Base-by-base conservation (phyloP, 441 rosid species). In the Gossypium gossypioides region DNA sequence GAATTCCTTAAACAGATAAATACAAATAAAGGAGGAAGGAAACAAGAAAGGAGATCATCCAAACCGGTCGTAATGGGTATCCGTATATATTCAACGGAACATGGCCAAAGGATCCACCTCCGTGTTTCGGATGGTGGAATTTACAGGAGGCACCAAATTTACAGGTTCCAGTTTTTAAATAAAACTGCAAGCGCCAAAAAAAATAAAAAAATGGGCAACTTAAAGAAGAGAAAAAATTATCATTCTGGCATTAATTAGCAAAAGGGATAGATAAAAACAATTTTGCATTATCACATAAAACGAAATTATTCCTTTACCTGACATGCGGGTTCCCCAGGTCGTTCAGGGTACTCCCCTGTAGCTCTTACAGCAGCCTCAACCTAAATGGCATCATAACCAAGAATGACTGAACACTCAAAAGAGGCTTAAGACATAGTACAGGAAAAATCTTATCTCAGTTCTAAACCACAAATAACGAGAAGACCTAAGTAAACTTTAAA, bases 121-220 rank as follows among this genome's bases (percentile, higher is more conserved):
- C 84, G 71, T 87, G 90, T 82, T 87, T 93, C 4, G 98, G 98
- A 80, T 93, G 98, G 86, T 93, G 81, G 84, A 89, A 93, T 84
- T 93, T 93, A 87, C 98, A 93, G 22, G 98, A 91, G 13, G 98
- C 97, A 68, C 98, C 97, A 80, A 93, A 93, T 87, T 93, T 91
- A 85, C 97, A 93, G 74, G 93, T 85, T 79, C 98, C 98, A 1
- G 96, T 91, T 79, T 87, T 87, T 80, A 91, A 81, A 83, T 88
- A 91, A 77, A 85, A 93, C 97, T 93, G 92, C 81, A 81, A 65
- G 77, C 48, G 46, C 76, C 52, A 67, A 55, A 5, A 5, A 69
- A 2, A 50, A 50, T 18, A 69, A 18, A 3, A 34, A 27, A 29
- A 8, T 16, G 21, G 54, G 16, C 54, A 48, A 48, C 54, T 48